Evolutionary conservation across 164 flowering plant genomes (phyloP).

Genomic region (Malania oleifera): DNA sequence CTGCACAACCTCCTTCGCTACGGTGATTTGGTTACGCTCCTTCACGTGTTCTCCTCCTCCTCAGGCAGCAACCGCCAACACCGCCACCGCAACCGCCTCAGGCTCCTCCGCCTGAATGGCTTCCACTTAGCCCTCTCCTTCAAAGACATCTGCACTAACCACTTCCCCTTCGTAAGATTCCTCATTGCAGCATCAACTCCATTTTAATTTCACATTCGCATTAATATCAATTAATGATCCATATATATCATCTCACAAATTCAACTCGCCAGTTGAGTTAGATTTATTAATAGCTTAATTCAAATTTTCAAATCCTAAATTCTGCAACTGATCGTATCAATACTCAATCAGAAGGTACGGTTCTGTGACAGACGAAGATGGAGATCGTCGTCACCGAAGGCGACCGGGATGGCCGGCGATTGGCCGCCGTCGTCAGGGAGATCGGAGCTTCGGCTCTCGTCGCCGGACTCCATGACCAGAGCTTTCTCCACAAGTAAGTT

Average conservation of each 20-base stretch:
- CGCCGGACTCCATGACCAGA: constrained; percentile 78
- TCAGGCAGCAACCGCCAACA: constrained; percentile 40
- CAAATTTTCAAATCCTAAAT: background rate
- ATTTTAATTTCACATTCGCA: background rate
- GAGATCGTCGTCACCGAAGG: constrained; percentile 85
- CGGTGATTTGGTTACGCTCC: constrained; percentile 72
- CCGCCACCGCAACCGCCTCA: constrained; percentile 38
- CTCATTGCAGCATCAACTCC: no score
- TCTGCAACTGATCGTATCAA: background rate
- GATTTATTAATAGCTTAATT: background rate
- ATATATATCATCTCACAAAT: background rate
- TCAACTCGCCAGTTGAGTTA: background rate
- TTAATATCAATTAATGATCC: no score
- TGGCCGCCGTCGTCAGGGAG: constrained; percentile 53
- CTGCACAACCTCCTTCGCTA: constrained; percentile 59
- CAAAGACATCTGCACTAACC: constrained; percentile 52
- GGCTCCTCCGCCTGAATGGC: constrained; percentile 57
- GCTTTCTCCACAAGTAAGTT: constrained; percentile 79
- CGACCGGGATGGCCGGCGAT: constrained; percentile 51
- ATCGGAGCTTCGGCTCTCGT: constrained; percentile 73
- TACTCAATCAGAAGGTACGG: constrained; percentile 11
- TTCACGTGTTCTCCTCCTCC: constrained; percentile 58
- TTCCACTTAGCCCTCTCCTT: constrained; percentile 88
- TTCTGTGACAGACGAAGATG: constrained; percentile 61
- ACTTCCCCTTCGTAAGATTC: constrained; percentile 45